phyloP scores from a whole-genome alignment of 2,329 filamentous ascomycete species.

The Balansia obtecta region DNA sequence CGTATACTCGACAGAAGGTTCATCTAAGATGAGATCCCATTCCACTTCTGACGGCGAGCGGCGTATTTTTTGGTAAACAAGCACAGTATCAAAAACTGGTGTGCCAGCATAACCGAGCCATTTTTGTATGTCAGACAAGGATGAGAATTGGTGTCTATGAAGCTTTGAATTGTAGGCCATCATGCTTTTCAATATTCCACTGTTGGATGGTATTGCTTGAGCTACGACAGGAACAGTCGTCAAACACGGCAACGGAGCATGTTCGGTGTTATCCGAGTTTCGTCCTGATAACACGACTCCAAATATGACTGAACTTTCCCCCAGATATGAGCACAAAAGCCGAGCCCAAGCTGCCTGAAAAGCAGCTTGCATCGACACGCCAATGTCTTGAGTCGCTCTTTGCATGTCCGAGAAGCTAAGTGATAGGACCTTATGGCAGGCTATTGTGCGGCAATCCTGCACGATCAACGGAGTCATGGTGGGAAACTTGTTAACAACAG shows the following conservation, averaged over 20 bases:
- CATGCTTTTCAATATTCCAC: conserved; percentile 46
- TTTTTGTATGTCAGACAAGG: conserved; percentile 59
- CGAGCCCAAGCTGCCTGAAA: conserved; percentile 70
- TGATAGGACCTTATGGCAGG: conserved; percentile 23
- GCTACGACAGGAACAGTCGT: conserved; percentile 65
- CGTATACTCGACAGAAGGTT: conserved; percentile 62
- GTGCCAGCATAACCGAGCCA: conserved; percentile 54
- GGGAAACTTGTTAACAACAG: conserved; percentile 61
- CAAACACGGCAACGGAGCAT: conserved; percentile 64
- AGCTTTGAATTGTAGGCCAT: conserved; percentile 53
- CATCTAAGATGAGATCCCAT: conserved; percentile 54
- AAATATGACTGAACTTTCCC: conserved; percentile 62
- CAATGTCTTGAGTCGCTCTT: conserved; percentile 37
- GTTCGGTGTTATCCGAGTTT: conserved; percentile 43
- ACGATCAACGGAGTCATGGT: conserved; percentile 52
- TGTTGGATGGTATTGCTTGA: conserved; percentile 40
- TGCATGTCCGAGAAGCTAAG: conserved; percentile 37
- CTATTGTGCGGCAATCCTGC: conserved; percentile 17
- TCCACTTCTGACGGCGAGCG: conserved; percentile 16
- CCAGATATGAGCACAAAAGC: conserved; percentile 63
- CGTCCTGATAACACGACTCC: conserved; percentile 72
- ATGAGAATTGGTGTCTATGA: conserved; percentile 58
- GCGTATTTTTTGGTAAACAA: conserved; percentile 63
- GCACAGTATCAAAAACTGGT: conserved; percentile 69
- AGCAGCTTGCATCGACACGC: conserved; percentile 64